Evolutionary conservation across 768 basidiomycete genomes (phyloP).

Genomic region (Sutorius australiensis): DNA sequence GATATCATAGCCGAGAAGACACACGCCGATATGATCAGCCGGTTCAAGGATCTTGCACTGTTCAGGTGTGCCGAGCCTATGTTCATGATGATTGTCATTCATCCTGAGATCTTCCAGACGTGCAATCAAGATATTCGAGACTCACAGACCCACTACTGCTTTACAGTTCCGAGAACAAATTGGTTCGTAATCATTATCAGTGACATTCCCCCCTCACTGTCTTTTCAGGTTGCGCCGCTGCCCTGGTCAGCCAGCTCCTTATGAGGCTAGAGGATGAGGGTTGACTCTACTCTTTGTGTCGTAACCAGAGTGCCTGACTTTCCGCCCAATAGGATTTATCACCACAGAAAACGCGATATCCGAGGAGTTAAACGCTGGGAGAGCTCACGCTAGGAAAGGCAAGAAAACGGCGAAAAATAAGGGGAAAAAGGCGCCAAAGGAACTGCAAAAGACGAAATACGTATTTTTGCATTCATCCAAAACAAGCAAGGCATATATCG

Average conservation of each 20-base stretch:
- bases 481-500: constrained; percentile 45
- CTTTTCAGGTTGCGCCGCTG: constrained; percentile 46
- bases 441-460: constrained; percentile 54
- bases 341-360: constrained; percentile 43
- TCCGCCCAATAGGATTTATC: constrained; percentile 51
- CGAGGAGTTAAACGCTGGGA: constrained; percentile 48
- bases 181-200: constrained; percentile 39
- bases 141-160: constrained; percentile 38
- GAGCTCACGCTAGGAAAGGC: constrained; percentile 35
- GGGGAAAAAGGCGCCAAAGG: constrained; percentile 42
- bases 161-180: constrained; percentile 57
- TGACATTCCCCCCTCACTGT: constrained; percentile 4
- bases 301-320: constrained; percentile 6
- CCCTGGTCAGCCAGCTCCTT: constrained; percentile 58
- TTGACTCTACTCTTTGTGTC: constrained; percentile 19
- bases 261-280: constrained; percentile 71
- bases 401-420: constrained; percentile 43
- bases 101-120: constrained; percentile 39
- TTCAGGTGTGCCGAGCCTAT: constrained; percentile 49
- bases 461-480: constrained; percentile 51
- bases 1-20: constrained; percentile 59
- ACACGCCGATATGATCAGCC: constrained; percentile 53
- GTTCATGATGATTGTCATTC: background rate
- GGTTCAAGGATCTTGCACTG: constrained; percentile 65
- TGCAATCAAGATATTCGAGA: constrained; percentile 67